Evolutionary conservation across 106 monocot species (phyloP).

Genomic region (Phalaenopsis aphrodite): DNA sequence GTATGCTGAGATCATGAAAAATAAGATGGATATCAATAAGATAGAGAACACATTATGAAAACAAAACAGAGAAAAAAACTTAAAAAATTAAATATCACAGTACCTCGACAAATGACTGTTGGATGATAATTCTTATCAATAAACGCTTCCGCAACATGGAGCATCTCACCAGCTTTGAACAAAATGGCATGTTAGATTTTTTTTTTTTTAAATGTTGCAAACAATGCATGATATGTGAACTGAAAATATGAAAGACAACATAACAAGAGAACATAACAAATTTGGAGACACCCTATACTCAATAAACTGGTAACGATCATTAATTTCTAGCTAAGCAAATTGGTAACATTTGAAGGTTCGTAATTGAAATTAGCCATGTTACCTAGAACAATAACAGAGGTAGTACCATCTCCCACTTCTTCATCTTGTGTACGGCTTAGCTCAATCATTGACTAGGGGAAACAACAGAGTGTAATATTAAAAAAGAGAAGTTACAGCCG

Average conservation of each 20-base stretch:
- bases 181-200: background rate
- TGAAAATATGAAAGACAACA: background rate
- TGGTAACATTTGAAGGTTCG: background rate
- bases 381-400: conserved; percentile 83
- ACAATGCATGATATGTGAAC: background rate
- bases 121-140: conserved; percentile 92
- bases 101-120: conserved; percentile 94
- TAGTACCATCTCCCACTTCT: conserved; percentile 84
- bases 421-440: conserved; percentile 83
- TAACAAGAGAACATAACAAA: background rate
- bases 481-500: background rate
- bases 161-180: conserved; percentile 88
- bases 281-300: background rate
- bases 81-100: conserved; percentile 2
- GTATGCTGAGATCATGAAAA: conserved; percentile 47
- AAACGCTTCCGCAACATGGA: conserved; percentile 92
- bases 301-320: background rate
- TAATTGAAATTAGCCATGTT: conserved; percentile 1
- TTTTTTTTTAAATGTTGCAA: background rate
- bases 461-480: background rate
- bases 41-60: background rate
- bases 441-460: conserved; percentile 65
- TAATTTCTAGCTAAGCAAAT: background rate
- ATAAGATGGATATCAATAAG: background rate
- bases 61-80: background rate